Conservation (phyloP, 352 stramenopile genomes). For the Elongisporangium anandrum region DNA sequence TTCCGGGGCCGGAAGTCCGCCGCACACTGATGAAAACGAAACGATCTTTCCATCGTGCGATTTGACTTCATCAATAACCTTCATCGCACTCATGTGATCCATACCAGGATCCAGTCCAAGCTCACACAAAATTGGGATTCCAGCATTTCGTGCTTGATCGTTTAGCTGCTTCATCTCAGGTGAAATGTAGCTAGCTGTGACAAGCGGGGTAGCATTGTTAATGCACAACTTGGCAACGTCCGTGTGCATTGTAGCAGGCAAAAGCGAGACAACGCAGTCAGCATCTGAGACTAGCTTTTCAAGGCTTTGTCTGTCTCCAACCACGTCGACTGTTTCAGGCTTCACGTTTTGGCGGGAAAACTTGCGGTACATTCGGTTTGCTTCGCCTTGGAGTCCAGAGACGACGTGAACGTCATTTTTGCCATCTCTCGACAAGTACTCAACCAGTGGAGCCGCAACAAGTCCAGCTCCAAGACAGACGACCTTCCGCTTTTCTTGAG, state of each 20-base stretch:
- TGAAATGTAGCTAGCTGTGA: constrained; percentile 96
- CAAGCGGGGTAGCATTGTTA: constrained; percentile 77
- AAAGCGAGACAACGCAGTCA: constrained; percentile 92
- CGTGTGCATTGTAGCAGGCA: constrained; percentile 93
- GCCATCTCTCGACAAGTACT: constrained; percentile 77
- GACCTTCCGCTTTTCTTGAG: constrained; percentile 71
- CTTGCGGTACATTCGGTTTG: constrained; percentile 61
- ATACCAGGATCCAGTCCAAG: constrained; percentile 95
- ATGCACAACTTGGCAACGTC: constrained; percentile 89
- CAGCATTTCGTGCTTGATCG: constrained; percentile 58
- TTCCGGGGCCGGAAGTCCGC: constrained; percentile 92
- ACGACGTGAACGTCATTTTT: constrained; percentile 73
- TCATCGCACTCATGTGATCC: constrained; percentile 97
- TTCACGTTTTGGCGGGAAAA: constrained; percentile 62
- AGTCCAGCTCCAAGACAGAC: constrained; percentile 86
- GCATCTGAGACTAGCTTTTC: constrained; percentile 63
- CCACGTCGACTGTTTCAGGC: constrained; percentile 77
- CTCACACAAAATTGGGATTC: constrained; percentile 94
- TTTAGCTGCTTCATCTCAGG: constrained; percentile 89
- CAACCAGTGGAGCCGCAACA: constrained; percentile 78
- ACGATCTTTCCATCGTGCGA: constrained; percentile 83
- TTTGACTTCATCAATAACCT: constrained; percentile 95
- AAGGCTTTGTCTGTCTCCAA: constrained; percentile 51
- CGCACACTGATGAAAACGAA: constrained; percentile 93
- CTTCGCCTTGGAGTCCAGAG: constrained; percentile 70